phyloP scores from a whole-genome alignment of 148 eudicot species.

The Amaranthus cruentus region DNA sequence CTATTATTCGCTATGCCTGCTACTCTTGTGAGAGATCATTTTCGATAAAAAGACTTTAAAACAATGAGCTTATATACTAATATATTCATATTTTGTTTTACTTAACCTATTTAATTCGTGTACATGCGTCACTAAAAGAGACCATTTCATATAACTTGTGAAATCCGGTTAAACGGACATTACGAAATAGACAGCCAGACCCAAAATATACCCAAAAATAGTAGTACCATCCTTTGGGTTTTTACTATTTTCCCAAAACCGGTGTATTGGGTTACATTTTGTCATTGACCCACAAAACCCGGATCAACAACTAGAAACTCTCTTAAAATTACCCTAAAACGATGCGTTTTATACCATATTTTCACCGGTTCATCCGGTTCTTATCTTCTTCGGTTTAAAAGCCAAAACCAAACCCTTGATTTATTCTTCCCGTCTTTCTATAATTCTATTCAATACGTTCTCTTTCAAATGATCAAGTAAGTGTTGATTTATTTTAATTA shows the following conservation, averaged over 20 bases:
- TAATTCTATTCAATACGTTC: conserved; percentile 10
- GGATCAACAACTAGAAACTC: conserved; percentile 31
- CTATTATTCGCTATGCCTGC: too few relatives aligned
- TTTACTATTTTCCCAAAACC: conserved; percentile 19
- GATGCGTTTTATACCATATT: conserved; percentile 13
- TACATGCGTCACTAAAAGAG: too few relatives aligned
- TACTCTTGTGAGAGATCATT: too few relatives aligned
- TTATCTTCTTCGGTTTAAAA: conserved; percentile 28
- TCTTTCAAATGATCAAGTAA: conserved; percentile 25
- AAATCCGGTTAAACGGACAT: too few relatives aligned
- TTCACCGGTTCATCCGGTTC: conserved; percentile 68
- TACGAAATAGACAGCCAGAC: too few relatives aligned
- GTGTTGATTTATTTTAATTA: conserved; percentile 9
- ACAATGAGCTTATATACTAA: too few relatives aligned
- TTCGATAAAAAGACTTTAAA: too few relatives aligned
- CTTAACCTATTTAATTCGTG: too few relatives aligned
- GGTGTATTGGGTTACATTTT: conserved; percentile 26
- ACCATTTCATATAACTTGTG: too few relatives aligned
- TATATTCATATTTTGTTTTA: too few relatives aligned
- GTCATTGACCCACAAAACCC: conserved; percentile 18
- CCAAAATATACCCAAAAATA: too few relatives aligned
- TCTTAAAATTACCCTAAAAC: neutral
- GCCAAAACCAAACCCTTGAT: conserved; percentile 21
- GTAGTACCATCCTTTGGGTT: conserved; percentile 17
- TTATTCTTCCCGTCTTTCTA: conserved; percentile 7